These are phyloP conservation scores for Zangia roseola DNA, from an alignment of 768 basidiomycete genomes.

Conservation along the genomic window DNA sequence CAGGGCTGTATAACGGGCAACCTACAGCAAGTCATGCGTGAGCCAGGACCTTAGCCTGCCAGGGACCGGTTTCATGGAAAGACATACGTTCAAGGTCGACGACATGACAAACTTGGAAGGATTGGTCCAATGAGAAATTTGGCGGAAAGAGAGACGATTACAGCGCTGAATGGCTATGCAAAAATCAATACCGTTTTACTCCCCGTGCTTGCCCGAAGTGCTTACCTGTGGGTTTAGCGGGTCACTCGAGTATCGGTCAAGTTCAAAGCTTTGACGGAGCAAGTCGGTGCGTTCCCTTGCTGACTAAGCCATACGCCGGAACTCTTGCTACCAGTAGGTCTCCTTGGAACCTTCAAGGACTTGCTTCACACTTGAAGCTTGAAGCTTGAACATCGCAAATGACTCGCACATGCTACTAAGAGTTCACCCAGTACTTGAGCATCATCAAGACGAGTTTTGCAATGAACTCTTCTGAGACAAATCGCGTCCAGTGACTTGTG, in stretches of 20 bases:
- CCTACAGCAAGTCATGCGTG: constrained; percentile 45
- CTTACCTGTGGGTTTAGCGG: constrained; percentile 11
- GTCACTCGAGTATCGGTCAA: constrained; percentile 15
- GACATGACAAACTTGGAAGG: constrained; percentile 49
- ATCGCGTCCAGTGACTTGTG: no score
- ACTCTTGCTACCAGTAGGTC: no score
- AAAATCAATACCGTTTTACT: constrained; percentile 2
- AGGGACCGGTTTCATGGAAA: background rate
- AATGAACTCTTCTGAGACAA: no score
- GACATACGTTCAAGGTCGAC: constrained; percentile 71
- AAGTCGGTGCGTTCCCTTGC: constrained; percentile 28
- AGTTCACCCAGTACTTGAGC: no score
- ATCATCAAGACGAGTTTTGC: no score
- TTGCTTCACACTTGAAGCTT: no score
- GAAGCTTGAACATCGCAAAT: no score
- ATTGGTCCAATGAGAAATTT: constrained; percentile 9
- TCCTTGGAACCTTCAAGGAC: no score
- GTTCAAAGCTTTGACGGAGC: constrained; percentile 23
- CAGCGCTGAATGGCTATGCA: constrained; percentile 13
- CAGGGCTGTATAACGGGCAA: constrained; percentile 92
- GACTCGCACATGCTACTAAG: no score
- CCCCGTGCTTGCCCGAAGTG: background rate
- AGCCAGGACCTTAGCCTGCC: constrained; percentile 1
- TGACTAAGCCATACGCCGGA: constrained; percentile 26
- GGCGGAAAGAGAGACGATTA: constrained; percentile 11